phyloP scores from a whole-genome alignment of 2,329 filamentous ascomycete genomes.

The Pyricularia grisea region DNA sequence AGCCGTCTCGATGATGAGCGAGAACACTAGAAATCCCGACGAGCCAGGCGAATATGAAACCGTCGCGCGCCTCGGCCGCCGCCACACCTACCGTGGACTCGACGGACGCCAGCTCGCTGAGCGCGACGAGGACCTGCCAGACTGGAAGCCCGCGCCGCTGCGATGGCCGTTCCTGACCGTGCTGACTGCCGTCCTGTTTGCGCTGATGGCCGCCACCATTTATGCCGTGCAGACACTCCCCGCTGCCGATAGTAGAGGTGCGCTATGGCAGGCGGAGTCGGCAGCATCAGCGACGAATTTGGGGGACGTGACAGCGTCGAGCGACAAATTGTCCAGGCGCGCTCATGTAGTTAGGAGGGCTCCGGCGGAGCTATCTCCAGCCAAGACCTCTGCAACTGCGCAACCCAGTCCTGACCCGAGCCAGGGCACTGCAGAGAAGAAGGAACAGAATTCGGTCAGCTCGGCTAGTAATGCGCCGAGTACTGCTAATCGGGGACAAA shows the following conservation, averaged over 20 bases:
- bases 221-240: neutral
- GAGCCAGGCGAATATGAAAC: slow-evolving; percentile 2
- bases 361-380: neutral
- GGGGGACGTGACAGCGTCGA: neutral
- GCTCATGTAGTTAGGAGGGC: neutral
- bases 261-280: neutral
- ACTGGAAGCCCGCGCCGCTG: slow-evolving; percentile 5
- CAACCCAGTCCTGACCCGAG: neutral
- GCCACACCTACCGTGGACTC: slow-evolving; percentile 4
- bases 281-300: neutral
- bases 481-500: neutral
- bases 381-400: neutral
- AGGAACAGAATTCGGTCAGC: neutral
- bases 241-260: neutral
- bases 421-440: neutral
- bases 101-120: neutral
- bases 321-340: neutral
- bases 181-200: slow-evolving; percentile 31
- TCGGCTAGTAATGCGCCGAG: neutral
- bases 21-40: neutral
- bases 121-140: neutral
- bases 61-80: neutral
- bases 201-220: slow-evolving; percentile 25
- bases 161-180: slow-evolving; percentile 35
- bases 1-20: neutral